Evolutionary conservation across 352 stramenopile species (phyloP).

Genomic region (Pilasporangium apinafurcum): DNA sequence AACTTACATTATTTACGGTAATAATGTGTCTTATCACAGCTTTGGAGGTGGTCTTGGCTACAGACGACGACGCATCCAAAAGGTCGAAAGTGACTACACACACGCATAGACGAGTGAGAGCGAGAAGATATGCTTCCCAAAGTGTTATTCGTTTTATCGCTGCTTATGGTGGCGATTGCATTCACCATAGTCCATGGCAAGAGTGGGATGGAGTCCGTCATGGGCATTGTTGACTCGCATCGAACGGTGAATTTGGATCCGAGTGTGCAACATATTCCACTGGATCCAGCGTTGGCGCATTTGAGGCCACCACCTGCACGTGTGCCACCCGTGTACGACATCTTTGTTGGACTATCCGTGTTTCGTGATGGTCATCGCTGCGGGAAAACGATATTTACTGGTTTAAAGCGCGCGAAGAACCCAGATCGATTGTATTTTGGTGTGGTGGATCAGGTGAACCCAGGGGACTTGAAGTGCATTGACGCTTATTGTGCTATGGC

Average conservation of each 20-base stretch:
- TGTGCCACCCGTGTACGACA: constrained; percentile 42
- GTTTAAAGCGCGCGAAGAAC: constrained; percentile 60
- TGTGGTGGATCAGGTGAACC: constrained; percentile 79
- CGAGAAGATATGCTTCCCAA: too few relatives aligned
- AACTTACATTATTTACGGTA: too few relatives aligned
- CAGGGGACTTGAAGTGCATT: constrained; percentile 57
- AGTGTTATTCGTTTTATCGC: too few relatives aligned
- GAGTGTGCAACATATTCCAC: constrained; percentile 69
- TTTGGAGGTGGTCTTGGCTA: too few relatives aligned
- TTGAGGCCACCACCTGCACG: constrained; percentile 52
- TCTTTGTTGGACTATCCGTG: constrained; percentile 74
- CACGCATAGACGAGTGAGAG: too few relatives aligned
- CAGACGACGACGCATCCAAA: too few relatives aligned
- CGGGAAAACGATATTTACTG: constrained; percentile 77
- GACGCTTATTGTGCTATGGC: constrained; percentile 79
- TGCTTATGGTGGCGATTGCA: not conserved
- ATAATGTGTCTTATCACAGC: too few relatives aligned
- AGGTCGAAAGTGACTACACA: too few relatives aligned
- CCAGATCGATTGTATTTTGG: constrained; percentile 74
- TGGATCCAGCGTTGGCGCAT: constrained; percentile 18
- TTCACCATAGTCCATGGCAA: not conserved
- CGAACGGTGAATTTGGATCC: constrained; percentile 52
- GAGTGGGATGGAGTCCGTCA: constrained; percentile 33
- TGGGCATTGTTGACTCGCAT: constrained; percentile 54
- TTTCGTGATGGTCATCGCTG: constrained; percentile 81